A percentile compares a stretch with the other conserved stretches of the same genome.
phyloP scores from a whole-genome alignment of 129 eudicot genomes.

The Logfia minima region DNA sequence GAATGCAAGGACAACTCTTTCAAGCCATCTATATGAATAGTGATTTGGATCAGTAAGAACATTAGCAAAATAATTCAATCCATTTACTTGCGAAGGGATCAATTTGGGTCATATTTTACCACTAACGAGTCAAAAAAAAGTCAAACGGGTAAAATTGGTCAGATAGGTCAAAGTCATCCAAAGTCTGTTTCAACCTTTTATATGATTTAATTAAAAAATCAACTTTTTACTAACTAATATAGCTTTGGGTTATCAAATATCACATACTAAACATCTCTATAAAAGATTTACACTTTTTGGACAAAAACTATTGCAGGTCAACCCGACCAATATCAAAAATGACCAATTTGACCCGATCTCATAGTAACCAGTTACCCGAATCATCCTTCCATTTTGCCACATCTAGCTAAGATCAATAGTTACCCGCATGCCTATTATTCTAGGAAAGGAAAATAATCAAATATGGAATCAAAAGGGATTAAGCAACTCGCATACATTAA shows the following conservation, averaged over 20 bases:
- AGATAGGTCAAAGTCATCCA: neutral
- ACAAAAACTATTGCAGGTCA: constrained; percentile 6
- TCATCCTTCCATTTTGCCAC: neutral
- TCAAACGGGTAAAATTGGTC: constrained; percentile 5
- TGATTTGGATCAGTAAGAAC: neutral
- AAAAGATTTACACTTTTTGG: neutral
- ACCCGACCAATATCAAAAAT: neutral
- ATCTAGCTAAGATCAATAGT: neutral
- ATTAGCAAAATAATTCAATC: neutral
- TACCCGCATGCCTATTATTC: neutral
- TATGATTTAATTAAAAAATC: neutral
- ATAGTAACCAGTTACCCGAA: neutral
- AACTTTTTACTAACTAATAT: too few species aligned
- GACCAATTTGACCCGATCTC: neutral
- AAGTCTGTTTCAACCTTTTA: neutral
- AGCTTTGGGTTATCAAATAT: neutral
- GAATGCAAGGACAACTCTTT: constrained; percentile 31
- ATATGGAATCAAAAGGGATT: neutral
- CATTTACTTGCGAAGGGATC: neutral
- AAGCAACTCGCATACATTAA: neutral
- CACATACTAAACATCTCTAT: neutral
- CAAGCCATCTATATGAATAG: constrained; percentile 21
- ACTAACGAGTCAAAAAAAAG: neutral
- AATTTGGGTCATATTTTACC: neutral
- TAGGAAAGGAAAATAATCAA: too few species aligned